Evolutionary conservation across 2,329 filamentous ascomycete species (phyloP).

Genomic region (Rhexocercosporidium sp.): DNA sequence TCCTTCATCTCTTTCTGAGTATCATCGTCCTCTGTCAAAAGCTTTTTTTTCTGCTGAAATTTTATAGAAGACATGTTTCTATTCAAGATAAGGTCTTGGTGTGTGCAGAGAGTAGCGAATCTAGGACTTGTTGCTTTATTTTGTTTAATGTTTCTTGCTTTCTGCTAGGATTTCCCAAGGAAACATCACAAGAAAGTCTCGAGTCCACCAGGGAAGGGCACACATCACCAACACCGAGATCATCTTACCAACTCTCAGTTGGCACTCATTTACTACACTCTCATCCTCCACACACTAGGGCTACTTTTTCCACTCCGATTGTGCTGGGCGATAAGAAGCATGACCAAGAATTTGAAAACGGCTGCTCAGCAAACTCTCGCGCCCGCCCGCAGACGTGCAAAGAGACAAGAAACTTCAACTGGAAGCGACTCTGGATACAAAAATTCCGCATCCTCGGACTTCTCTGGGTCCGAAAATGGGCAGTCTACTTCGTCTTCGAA

Average conservation of each 20-base stretch:
- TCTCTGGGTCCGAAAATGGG: constrained; percentile 33
- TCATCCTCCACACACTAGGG: constrained; percentile 68
- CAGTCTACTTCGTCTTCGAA: constrained; percentile 42
- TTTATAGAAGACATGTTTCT: constrained; percentile 9
- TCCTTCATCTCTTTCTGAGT: not conserved
- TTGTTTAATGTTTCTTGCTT: constrained; percentile 23
- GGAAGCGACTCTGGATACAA: constrained; percentile 17
- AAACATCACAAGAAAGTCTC: not conserved
- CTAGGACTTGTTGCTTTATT: constrained; percentile 23
- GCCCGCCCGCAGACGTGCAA: not conserved
- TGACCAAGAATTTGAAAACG: constrained; percentile 54
- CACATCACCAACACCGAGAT: constrained; percentile 12
- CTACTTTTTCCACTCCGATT: constrained; percentile 67
- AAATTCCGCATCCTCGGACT: constrained; percentile 56
- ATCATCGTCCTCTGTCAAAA: not conserved
- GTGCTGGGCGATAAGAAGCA: constrained; percentile 64
- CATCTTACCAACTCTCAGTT: constrained; percentile 17
- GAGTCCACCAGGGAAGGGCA: not conserved
- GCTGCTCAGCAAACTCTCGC: not conserved
- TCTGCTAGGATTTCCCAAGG: constrained; percentile 19
- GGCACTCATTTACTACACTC: constrained; percentile 67
- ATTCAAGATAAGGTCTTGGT: constrained; percentile 22
- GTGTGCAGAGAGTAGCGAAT: constrained; percentile 25
- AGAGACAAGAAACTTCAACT: not conserved
- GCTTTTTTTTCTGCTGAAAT: not conserved